Conservation (phyloP, 345 rosid genomes). For the Eucalyptus regnans region DNA sequence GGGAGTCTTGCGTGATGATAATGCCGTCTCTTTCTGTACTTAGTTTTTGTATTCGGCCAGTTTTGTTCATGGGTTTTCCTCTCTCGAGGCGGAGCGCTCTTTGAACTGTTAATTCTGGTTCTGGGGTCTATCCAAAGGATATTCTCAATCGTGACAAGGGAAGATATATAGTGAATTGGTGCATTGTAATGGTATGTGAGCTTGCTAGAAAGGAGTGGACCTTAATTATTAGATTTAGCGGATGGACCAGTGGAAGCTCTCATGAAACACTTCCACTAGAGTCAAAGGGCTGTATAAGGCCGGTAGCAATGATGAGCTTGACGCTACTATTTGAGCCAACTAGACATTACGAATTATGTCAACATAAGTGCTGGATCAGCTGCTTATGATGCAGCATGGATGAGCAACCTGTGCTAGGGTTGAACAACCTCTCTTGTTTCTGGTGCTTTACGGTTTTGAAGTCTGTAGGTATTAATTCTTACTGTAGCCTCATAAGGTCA, state of each 20-base stretch:
- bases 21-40: neutral
- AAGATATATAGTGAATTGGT: neutral
- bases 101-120: neutral
- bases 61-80: neutral
- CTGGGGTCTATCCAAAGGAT: neutral
- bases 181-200: neutral
- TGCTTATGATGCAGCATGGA: neutral
- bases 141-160: neutral
- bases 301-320: neutral
- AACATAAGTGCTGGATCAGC: neutral
- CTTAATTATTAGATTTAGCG: neutral
- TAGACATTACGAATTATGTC: neutral
- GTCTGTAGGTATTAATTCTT: neutral
- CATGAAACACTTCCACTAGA: neutral
- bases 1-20: neutral
- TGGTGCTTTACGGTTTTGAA: neutral
- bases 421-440: neutral
- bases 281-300: neutral
- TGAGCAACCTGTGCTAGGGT: neutral
- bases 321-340: neutral
- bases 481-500: neutral
- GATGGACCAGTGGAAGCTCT: neutral
- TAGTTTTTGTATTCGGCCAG: neutral
- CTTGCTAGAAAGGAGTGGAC: neutral
- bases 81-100: neutral